A percentile compares a stretch with the other conserved stretches of the same genome.
Conservation (phyloP, 2,329 filamentous ascomycete species). For the Colletotrichum liriopes region DNA sequence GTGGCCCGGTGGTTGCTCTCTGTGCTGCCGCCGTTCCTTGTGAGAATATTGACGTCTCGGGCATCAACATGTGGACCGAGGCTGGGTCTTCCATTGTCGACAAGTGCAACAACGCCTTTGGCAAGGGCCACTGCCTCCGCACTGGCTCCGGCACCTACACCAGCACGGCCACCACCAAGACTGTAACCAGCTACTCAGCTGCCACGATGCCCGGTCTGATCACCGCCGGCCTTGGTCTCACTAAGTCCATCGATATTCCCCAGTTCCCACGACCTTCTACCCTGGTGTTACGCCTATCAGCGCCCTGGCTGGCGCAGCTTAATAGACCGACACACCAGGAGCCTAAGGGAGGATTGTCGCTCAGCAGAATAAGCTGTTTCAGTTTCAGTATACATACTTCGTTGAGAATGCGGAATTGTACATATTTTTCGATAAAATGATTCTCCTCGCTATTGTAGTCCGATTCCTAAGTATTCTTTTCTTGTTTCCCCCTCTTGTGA, state of each 20-base stretch:
- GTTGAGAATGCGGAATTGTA: constrained; percentile 12
- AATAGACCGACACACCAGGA: too few relatives aligned
- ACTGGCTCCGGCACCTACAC: constrained; percentile 33
- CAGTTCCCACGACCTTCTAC: constrained; percentile 38
- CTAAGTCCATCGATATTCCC: constrained; percentile 31
- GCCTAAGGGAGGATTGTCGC: background rate
- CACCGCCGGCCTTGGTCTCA: constrained; percentile 34
- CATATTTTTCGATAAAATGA: constrained; percentile 14
- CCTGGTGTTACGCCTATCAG: constrained; percentile 30
- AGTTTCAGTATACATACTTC: constrained; percentile 26
- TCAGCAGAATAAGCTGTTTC: constrained; percentile 1
- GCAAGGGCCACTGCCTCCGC: constrained; percentile 58
- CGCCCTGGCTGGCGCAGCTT: constrained; percentile 24
- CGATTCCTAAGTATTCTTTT: background rate
- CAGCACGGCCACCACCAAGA: constrained; percentile 34
- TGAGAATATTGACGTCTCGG: constrained; percentile 64
- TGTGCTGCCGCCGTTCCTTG: constrained; percentile 68
- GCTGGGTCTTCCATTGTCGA: constrained; percentile 58
- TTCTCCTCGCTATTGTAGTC: too few relatives aligned
- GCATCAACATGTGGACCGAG: constrained; percentile 70
- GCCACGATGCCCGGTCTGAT: constrained; percentile 34
- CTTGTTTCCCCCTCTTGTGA: background rate
- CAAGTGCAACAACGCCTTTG: constrained; percentile 65
- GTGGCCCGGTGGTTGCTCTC: constrained; percentile 68
- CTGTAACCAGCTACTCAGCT: constrained; percentile 25